Evolutionary conservation across 106 monocot genomes (phyloP), one percentile per base, ranked within the genome.

Genomic region (Dendrobium nobile): DNA sequence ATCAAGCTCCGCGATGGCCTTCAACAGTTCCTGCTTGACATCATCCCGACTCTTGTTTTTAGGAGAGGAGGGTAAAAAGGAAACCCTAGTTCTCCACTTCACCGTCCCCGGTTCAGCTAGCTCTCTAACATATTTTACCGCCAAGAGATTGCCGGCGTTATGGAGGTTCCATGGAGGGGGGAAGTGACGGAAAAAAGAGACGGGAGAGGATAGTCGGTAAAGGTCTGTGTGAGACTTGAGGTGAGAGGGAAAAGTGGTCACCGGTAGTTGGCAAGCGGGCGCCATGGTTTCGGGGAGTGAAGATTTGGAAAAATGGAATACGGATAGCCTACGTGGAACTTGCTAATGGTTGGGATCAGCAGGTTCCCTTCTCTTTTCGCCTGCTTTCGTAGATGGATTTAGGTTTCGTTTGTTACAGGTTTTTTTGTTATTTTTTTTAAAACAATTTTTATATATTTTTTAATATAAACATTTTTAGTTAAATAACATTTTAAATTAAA

Each of bases 11-110:
- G 82, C 87, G 77, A 98, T 94, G 15, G 92, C 92, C 44, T 88
- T 90, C 11, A 98, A 80, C 45, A 98, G 85, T 84, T 98, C 94
- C 74, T 91, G 81, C 88, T 98, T 98, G 67, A 98, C 78, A 22
- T 80, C 87, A 79, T 90, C 89, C 15, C 68, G 85, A 74, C 77
- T 87, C 79, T 89, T 92, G 56, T 88, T 96, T 67, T 82, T 84
- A 78, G 91, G 43, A 75, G 91, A 85, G 3, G 88, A 87, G 1
- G 90, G 82, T 81, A 98, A 91, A 88, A 92, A 94, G 77, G 97
- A 94, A 27, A 92, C 88, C 13, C 78, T 54, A 18, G 81, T 78
- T 80, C 91, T 92, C 97, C 92, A 94, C 43, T 84, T 84, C 31
- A 54, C n/a, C 54, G 47, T 31, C 47, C 59, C 64, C 13, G 37